phyloP scores from a whole-genome alignment of 768 basidiomycete genomes.

The Russula sp. region DNA sequence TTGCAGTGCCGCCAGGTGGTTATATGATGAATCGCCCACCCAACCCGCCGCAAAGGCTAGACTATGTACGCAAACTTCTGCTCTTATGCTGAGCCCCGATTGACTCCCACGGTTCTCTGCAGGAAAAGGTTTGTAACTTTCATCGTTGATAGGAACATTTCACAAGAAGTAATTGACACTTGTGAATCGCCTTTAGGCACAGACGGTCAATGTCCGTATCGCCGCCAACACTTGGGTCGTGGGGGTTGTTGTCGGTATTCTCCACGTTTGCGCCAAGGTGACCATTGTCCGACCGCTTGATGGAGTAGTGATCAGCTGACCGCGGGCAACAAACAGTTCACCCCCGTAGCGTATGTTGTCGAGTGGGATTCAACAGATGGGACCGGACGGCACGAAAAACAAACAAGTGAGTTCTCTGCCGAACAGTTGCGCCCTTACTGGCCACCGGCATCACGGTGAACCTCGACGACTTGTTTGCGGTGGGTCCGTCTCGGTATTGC shows the following conservation, averaged over 20 bases:
- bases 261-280: constrained; percentile 24
- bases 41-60: neutral
- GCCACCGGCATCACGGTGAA: neutral
- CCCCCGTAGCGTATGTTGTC: neutral
- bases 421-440: neutral
- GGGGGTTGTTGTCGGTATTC: constrained; percentile 28
- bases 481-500: neutral
- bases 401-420: neutral
- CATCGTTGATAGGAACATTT: neutral
- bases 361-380: constrained; percentile 10
- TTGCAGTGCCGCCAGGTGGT: neutral
- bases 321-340: constrained; percentile 4
- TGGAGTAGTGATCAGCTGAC: neutral
- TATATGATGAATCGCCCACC: neutral
- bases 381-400: neutral
- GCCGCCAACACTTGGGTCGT: constrained; percentile 32
- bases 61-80: neutral
- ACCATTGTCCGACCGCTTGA: neutral
- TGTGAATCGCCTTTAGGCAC: constrained; percentile 18
- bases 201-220: constrained; percentile 30
- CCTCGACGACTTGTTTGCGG: neutral
- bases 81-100: neutral
- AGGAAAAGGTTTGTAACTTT: constrained; percentile 7
- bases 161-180: neutral
- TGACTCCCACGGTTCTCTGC: neutral